A percentile compares a stretch with the other conserved stretches of the same genome.
Conservation (phyloP, 83 land plant species). For the Thuja plicata region DNA sequence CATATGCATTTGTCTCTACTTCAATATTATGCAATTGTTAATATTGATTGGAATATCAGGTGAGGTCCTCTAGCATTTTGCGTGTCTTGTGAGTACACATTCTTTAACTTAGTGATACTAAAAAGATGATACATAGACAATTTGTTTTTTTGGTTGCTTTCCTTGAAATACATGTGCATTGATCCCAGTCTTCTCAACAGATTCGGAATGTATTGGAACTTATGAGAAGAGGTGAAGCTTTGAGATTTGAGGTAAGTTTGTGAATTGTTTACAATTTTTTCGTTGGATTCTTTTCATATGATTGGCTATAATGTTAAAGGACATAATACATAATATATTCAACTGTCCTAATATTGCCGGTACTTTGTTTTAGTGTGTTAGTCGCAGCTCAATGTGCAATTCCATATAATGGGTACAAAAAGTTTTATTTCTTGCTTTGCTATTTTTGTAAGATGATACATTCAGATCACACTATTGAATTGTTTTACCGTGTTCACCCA, state of each 20-base stretch:
- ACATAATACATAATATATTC: not conserved
- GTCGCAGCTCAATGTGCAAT: not conserved
- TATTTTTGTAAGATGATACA: not conserved
- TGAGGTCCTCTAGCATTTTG: not conserved
- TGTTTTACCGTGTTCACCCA: not conserved
- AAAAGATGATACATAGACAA: not conserved
- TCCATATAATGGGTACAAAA: not conserved
- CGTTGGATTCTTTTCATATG: not conserved
- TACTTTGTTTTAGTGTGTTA: not conserved
- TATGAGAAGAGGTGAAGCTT: slow-evolving; percentile 1
- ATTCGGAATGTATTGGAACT: slow-evolving; percentile 6
- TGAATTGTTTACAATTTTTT: not conserved
- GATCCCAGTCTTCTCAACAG: not conserved
- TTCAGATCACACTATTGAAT: not conserved
- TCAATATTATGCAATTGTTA: not conserved
- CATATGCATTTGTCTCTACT: not conserved
- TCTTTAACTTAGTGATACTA: not conserved
- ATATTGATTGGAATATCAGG: not conserved
- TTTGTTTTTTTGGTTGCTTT: not conserved
- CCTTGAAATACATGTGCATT: not conserved
- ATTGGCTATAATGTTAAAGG: not conserved
- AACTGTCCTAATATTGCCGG: not conserved
- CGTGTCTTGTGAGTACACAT: not conserved
- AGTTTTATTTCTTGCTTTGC: not conserved
- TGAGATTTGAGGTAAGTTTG: slow-evolving; percentile 13